Evolutionary conservation across 805 yeast genomes (phyloP).

Genomic region (Ogataea allantospora): DNA sequence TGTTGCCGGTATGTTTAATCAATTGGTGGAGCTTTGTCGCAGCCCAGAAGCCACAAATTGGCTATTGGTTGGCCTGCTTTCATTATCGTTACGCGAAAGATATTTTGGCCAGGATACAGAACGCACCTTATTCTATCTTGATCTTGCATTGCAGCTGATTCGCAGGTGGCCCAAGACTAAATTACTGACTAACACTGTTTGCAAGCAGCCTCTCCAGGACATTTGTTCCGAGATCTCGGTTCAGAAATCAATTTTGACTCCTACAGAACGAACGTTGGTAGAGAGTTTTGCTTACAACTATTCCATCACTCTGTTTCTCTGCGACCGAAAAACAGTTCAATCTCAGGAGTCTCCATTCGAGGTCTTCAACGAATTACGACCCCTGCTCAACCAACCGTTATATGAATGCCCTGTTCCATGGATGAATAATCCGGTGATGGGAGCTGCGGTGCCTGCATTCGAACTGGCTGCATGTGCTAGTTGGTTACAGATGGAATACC

Average conservation of each 20-base stretch:
- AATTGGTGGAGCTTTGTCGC: slow-evolving; percentile 17
- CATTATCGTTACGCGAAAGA: slow-evolving; percentile 39
- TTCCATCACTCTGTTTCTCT: slow-evolving; percentile 34
- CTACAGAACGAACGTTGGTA: slow-evolving; percentile 35
- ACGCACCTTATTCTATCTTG: slow-evolving; percentile 34
- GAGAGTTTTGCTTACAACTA: slow-evolving; percentile 46
- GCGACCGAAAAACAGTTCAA: slow-evolving; percentile 27
- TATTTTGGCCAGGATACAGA: slow-evolving; percentile 27
- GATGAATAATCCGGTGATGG: slow-evolving; percentile 42
- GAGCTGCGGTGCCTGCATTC: slow-evolving; percentile 37
- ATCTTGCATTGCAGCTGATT: slow-evolving; percentile 36
- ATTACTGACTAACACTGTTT: neutral
- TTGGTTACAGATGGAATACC: slow-evolving; percentile 31
- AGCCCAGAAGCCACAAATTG: slow-evolving; percentile 31
- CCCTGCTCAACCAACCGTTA: slow-evolving; percentile 34
- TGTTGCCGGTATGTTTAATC: slow-evolving; percentile 15
- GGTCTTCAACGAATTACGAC: slow-evolving; percentile 34
- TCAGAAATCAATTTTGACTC: neutral
- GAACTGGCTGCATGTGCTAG: slow-evolving; percentile 38
- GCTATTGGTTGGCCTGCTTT: slow-evolving; percentile 39
- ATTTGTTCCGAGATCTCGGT: neutral
- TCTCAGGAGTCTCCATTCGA: slow-evolving; percentile 41
- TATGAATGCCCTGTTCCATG: slow-evolving; percentile 33
- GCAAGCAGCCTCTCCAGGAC: neutral
- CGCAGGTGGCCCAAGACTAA: slow-evolving; percentile 26